Evolutionary conservation across 2,329 filamentous ascomycete species (phyloP), one percentile per base, ranked within the genome.

Genomic region (Epichloe uncinata): DNA sequence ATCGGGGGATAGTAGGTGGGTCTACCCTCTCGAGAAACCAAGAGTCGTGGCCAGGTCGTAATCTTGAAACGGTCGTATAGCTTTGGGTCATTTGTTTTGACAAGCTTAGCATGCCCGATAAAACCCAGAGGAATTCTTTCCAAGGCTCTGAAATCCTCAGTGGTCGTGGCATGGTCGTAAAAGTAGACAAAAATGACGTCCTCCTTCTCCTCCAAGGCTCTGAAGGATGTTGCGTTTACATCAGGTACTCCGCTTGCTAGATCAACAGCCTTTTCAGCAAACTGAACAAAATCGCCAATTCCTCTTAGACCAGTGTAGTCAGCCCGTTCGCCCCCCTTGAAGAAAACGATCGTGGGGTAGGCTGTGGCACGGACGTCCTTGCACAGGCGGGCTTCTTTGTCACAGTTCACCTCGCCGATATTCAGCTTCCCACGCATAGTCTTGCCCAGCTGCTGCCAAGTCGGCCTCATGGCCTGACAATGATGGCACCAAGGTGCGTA

Each of bases 121-220:
- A 98, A 76, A 65, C 82, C 90, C 49, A 97, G 74, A 15, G 88
- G 87, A 34, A 98, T 71, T 38, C 89, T 82, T 55, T 97, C 88
- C 42, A 98, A 73, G 20, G 91, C 90, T 58, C 77, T 74, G 61
- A 98, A 95, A 63, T 98, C 93, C 68, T 98, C 93, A 42, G 75
- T 82, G 0, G 89, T 94, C 2, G 91, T 96, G 12, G 93, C 93
- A 58, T 95, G 83, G 63, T 98, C 93, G 67, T 96, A 98, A 67
- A 97, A 95, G 71, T 97, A 98, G 57, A 95, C 71, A 66, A 98
- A 98, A 49, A 97, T 84, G 54, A 98, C 93, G 53, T 97, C 90
- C 60, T 97, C 88, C 55, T 85, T 91, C 72, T 93, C 78, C 66
- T 98, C 91, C 59, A 98, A 72, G 54, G 82, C 82, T 64, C 85